Percentiles rank a stretch among this genome's conserved stretches.
phyloP scores from a whole-genome alignment of 495 filamentous ascomycete genomes.

The Penicillium mononematosum region DNA sequence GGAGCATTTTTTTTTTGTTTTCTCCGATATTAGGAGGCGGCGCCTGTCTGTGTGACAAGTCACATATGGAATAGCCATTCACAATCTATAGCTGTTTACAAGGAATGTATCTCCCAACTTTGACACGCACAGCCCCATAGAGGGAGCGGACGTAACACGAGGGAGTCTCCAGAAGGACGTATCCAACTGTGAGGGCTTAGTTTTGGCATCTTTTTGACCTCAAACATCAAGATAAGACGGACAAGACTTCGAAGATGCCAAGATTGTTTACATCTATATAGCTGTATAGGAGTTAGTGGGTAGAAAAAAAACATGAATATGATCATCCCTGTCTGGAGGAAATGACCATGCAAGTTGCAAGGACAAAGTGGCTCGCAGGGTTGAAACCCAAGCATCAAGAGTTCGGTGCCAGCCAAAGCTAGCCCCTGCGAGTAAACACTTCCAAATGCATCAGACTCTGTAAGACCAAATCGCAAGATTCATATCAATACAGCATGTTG shows the following conservation, averaged over 20 bases:
- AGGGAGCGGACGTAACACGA: slow-evolving; percentile 50
- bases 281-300: not conserved
- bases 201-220: slow-evolving; percentile 52
- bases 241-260: slow-evolving; percentile 54
- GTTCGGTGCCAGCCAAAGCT: not conserved
- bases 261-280: slow-evolving; percentile 4
- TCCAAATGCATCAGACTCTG: not conserved
- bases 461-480: not conserved
- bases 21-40: slow-evolving; percentile 1
- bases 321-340: slow-evolving; percentile 8
- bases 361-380: not conserved
- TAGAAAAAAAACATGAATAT: not conserved
- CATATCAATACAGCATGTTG: slow-evolving; percentile 26
- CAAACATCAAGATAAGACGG: slow-evolving; percentile 46
- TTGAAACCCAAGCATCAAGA: slow-evolving; percentile 5
- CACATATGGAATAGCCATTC: not conserved
- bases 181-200: slow-evolving; percentile 33
- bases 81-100: slow-evolving; percentile 1
- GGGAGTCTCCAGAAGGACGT: slow-evolving; percentile 39
- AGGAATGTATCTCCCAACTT: slow-evolving; percentile 50
- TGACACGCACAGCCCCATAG: slow-evolving; percentile 50
- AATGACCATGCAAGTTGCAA: not conserved
- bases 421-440: not conserved
- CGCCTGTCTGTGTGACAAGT: not conserved
- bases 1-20: not conserved